These are phyloP conservation scores for Alectoria sarmentosa DNA, from an alignment of 495 filamentous ascomycete genomes.

Conservation along the genomic window DNA sequence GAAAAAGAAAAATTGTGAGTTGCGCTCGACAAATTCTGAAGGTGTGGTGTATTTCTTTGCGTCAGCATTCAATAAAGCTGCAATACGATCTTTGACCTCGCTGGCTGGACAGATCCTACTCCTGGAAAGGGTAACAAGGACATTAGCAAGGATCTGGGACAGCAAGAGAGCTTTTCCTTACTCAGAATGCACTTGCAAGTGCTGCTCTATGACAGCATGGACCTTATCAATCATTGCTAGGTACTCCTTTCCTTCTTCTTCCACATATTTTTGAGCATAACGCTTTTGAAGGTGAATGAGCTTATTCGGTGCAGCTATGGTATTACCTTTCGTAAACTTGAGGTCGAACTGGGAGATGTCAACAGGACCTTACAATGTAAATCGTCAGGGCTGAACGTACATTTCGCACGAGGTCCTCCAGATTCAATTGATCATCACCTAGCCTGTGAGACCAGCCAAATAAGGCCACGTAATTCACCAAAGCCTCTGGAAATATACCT, in stretches of 20 bases:
- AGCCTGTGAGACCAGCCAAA: constrained; percentile 76
- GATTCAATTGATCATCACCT: constrained; percentile 58
- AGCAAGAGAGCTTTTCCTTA: constrained; percentile 24
- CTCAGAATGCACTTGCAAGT: constrained; percentile 28
- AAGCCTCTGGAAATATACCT: constrained; percentile 62
- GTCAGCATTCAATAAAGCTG: constrained; percentile 50
- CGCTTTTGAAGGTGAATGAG: constrained; percentile 70
- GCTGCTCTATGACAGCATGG: constrained; percentile 31
- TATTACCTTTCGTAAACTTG: constrained; percentile 83
- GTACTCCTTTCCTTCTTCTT: constrained; percentile 34
- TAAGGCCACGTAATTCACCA: constrained; percentile 79
- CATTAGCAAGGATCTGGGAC: not conserved
- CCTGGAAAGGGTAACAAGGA: not conserved
- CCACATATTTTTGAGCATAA: constrained; percentile 49
- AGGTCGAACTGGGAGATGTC: constrained; percentile 52
- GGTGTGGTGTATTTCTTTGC: constrained; percentile 55
- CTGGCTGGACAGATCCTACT: constrained; percentile 30
- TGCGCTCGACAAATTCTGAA: constrained; percentile 48
- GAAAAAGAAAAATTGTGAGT: constrained; percentile 57
- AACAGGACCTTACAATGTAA: not conserved
- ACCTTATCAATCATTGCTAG: constrained; percentile 44
- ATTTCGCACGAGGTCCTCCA: constrained; percentile 61
- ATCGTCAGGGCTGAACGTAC: constrained; percentile 12
- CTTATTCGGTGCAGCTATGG: constrained; percentile 75
- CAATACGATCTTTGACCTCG: constrained; percentile 36